A percentile compares a stretch with the other conserved stretches of the same genome.
Evolutionary conservation across 306 rosid species (phyloP).

Genomic region (Pueraria montana): DNA sequence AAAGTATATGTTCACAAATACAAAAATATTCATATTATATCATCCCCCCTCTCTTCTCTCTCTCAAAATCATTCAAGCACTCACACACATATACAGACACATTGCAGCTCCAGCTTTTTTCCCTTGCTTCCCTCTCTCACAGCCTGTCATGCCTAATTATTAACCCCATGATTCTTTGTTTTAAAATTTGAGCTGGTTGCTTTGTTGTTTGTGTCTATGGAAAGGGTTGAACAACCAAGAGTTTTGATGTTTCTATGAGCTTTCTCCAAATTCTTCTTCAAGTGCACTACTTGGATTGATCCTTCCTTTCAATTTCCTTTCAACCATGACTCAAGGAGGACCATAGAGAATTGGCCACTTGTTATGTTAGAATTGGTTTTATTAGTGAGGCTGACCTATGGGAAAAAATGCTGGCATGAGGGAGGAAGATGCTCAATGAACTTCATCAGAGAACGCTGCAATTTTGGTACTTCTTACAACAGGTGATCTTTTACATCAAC

Average conservation of each 20-base stretch:
- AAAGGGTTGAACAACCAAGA: constrained; percentile 51
- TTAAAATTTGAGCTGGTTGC: constrained; percentile 42
- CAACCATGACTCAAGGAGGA: constrained; percentile 41
- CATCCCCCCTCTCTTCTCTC: constrained; percentile 40
- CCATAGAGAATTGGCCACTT: constrained; percentile 41
- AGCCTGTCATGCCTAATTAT: constrained; percentile 96
- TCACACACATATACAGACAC: constrained; percentile 66
- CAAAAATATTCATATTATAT: constrained; percentile 40
- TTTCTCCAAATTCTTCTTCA: constrained; percentile 49
- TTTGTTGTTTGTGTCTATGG: constrained; percentile 66
- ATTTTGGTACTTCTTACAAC: constrained; percentile 52
- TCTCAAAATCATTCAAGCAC: constrained; percentile 47
- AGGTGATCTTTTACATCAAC: constrained; percentile 39
- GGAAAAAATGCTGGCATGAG: constrained; percentile 60
- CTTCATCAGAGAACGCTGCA: constrained; percentile 57
- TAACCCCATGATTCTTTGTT: constrained; percentile 60
- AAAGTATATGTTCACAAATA: constrained; percentile 37
- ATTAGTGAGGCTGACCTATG: constrained; percentile 44
- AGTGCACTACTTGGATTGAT: constrained; percentile 60
- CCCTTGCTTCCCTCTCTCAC: constrained; percentile 70
- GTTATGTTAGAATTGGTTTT: constrained; percentile 38
- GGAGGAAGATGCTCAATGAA: constrained; percentile 65
- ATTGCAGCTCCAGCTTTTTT: constrained; percentile 60
- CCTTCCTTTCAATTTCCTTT: constrained; percentile 55
- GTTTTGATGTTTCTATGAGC: constrained; percentile 70